Percentiles rank a stretch among this genome's conserved stretches.
Evolutionary conservation across 495 filamentous ascomycete species (phyloP).

Genomic region (Elasticomyces elasticus): DNA sequence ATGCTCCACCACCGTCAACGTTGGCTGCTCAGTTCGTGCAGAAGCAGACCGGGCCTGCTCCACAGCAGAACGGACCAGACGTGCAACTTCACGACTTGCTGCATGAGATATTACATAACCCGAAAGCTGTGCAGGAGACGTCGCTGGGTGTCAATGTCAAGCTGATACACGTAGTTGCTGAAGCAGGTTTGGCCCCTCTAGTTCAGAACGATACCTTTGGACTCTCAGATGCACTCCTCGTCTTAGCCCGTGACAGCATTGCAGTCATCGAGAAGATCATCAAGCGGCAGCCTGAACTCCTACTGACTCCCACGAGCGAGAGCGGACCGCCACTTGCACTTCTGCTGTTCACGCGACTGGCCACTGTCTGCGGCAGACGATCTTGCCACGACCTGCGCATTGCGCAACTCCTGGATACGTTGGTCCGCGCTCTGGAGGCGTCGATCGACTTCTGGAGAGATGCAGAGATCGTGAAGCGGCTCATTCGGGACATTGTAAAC

Average conservation of each 20-base stretch:
- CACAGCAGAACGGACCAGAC: conserved; percentile 30
- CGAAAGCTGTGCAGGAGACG: conserved; percentile 41
- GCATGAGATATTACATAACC: conserved; percentile 47
- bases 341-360: conserved; percentile 63
- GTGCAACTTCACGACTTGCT: conserved; percentile 56
- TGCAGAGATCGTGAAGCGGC: conserved; percentile 12
- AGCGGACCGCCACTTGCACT: conserved; percentile 53
- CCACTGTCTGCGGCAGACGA: conserved; percentile 25
- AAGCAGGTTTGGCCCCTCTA: conserved; percentile 64
- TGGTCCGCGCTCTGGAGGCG: background rate
- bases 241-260: conserved; percentile 55
- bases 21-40: conserved; percentile 43
- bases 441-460: conserved; percentile 18
- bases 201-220: conserved; percentile 52
- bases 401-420: background rate
- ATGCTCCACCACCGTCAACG: conserved; percentile 37
- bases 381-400: conserved; percentile 9
- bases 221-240: conserved; percentile 39
- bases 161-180: conserved; percentile 71
- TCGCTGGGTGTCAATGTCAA: conserved; percentile 66
- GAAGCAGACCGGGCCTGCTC: conserved; percentile 28
- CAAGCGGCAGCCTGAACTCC: conserved; percentile 58
- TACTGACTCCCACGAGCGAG: conserved; percentile 41
- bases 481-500: conserved; percentile 26
- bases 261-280: conserved; percentile 64